phyloP scores from a whole-genome alignment of 495 filamentous ascomycete genomes.

The Penicillium macrosclerotiorum region DNA sequence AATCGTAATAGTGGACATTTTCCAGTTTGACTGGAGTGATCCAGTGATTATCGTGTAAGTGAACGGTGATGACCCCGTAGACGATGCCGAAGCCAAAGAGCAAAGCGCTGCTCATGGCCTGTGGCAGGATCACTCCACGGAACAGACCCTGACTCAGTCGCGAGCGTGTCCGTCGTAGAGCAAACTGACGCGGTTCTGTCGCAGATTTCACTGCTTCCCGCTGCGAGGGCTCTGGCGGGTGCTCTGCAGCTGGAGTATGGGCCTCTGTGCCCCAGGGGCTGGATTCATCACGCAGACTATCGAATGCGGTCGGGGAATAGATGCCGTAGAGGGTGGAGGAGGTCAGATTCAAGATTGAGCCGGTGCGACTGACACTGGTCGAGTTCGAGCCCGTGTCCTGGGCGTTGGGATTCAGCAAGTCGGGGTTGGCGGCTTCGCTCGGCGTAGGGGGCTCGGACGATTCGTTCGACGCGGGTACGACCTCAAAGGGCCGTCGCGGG shows the following conservation, averaged over 20 bases:
- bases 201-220: conserved; percentile 24
- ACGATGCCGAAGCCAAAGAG: conserved; percentile 80
- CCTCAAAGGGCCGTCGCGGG: conserved; percentile 72
- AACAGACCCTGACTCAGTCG: conserved; percentile 43
- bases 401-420: conserved; percentile 30
- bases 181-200: conserved; percentile 28
- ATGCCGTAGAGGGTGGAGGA: conserved; percentile 88
- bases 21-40: conserved; percentile 63
- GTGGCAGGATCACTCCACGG: conserved; percentile 43
- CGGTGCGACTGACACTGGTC: conserved; percentile 55
- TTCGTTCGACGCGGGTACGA: conserved; percentile 53
- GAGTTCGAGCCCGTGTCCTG: conserved; percentile 26
- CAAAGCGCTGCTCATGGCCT: conserved; percentile 54
- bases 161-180: conserved; percentile 34
- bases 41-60: conserved; percentile 69
- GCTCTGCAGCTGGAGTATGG: conserved; percentile 51
- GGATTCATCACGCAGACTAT: conserved; percentile 48
- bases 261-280: conserved; percentile 72
- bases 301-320: conserved; percentile 67
- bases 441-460: conserved; percentile 51
- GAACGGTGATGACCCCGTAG: conserved; percentile 83
- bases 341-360: conserved; percentile 83
- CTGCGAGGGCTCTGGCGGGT: conserved; percentile 27
- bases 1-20: conserved; percentile 54
- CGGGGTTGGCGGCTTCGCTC: conserved; percentile 33